Evolutionary conservation across 106 monocot species (phyloP).

Genomic region (Gastrodia elata): DNA sequence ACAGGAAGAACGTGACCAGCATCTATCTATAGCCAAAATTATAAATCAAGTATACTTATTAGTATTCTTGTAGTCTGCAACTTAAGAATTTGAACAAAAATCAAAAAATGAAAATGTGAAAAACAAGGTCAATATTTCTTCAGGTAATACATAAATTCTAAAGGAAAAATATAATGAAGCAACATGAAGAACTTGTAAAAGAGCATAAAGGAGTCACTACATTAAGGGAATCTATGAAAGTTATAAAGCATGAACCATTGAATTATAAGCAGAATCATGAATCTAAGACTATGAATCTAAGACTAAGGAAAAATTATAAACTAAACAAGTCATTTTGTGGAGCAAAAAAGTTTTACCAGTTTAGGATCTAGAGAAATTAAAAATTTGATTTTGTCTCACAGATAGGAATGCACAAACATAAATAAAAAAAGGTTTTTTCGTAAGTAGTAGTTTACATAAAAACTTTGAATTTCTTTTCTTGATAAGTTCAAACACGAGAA

Average conservation of each 20-base stretch:
- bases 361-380: background rate
- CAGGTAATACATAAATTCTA: background rate
- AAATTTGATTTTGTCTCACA: background rate
- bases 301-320: background rate
- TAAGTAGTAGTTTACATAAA: background rate
- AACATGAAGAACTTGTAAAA: background rate
- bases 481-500: background rate
- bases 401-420: background rate
- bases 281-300: background rate
- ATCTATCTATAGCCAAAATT: conserved; percentile 3
- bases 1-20: background rate
- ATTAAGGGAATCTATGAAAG: background rate
- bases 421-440: background rate
- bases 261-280: background rate
- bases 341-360: background rate
- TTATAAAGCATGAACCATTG: background rate
- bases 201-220: background rate
- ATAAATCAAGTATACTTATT: background rate
- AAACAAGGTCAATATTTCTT: background rate
- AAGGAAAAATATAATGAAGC: background rate
- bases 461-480: background rate
- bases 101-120: background rate
- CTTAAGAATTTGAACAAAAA: background rate
- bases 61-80: background rate
- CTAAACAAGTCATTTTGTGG: background rate